These are phyloP conservation scores for Aspergillus sp. DNA, from an alignment of 2,329 filamentous ascomycete species.

Conservation along the genomic window DNA sequence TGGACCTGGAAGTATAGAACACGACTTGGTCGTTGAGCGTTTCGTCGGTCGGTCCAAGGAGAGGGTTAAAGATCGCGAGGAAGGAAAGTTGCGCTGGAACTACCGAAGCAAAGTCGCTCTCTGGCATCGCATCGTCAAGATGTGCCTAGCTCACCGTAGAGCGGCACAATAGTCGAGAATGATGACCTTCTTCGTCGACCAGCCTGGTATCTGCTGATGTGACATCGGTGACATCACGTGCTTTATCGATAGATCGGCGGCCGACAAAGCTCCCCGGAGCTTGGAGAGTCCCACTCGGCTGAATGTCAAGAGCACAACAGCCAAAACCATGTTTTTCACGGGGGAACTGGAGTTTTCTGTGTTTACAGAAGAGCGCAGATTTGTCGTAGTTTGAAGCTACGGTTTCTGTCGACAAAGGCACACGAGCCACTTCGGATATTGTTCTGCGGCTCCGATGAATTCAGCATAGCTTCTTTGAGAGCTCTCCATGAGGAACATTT, in stretches of 20 bases:
- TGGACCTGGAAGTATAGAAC: slow-evolving; percentile 70
- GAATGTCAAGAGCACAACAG: background rate
- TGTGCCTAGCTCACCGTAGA: slow-evolving; percentile 7
- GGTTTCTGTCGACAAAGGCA: slow-evolving; percentile 25
- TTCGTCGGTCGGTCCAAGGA: slow-evolving; percentile 67
- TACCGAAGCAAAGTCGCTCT: slow-evolving; percentile 37
- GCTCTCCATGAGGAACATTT: slow-evolving; percentile 62
- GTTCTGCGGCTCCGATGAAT: slow-evolving; percentile 90
- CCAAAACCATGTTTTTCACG: slow-evolving; percentile 21
- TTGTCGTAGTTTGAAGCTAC: slow-evolving; percentile 7
- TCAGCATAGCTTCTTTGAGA: slow-evolving; percentile 73
- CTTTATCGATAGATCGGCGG: background rate
- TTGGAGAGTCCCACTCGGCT: background rate
- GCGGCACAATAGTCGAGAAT: too few relatives aligned
- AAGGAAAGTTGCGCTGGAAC: slow-evolving; percentile 83
- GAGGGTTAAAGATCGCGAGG: slow-evolving; percentile 91
- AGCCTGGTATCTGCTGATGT: background rate
- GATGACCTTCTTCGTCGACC: too few relatives aligned
- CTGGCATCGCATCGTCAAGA: slow-evolving; percentile 33
- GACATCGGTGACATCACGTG: slow-evolving; percentile 29
- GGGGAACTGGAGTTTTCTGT: slow-evolving; percentile 15
- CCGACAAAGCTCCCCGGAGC: slow-evolving; percentile 1
- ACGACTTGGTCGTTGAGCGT: slow-evolving; percentile 78
- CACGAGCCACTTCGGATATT: slow-evolving; percentile 69
- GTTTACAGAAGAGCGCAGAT: slow-evolving; percentile 13